phyloP scores from a whole-genome alignment of 2,329 filamentous ascomycete genomes.

The Onygena corvina region DNA sequence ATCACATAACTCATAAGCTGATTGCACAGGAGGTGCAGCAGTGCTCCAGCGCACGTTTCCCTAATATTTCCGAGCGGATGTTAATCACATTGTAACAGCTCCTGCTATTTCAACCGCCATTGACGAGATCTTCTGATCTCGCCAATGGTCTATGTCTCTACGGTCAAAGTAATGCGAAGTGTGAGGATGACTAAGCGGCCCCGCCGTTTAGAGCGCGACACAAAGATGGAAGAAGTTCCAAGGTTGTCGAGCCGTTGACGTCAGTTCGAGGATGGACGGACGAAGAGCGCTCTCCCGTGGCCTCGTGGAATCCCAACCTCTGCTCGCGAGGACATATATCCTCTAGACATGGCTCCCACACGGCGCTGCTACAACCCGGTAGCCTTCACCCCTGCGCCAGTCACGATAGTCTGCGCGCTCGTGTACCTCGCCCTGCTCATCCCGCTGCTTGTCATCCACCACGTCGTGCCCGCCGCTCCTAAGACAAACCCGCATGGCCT shows the following conservation, averaged over 20 bases:
- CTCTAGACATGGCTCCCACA: conserved; percentile 23
- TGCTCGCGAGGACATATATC: background rate
- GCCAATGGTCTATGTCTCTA: too few relatives aligned
- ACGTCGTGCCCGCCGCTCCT: conserved; percentile 59
- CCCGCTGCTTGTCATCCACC: conserved; percentile 60
- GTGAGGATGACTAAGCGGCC: background rate
- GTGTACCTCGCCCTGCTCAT: conserved; percentile 69
- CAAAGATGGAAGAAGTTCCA: conserved; percentile 1
- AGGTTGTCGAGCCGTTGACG: too few relatives aligned
- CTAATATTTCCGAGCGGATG: too few relatives aligned
- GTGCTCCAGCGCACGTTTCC: too few relatives aligned
- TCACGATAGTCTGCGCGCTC: conserved; percentile 64
- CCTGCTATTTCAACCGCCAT: too few relatives aligned
- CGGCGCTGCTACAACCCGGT: conserved; percentile 38
- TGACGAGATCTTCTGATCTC: too few relatives aligned
- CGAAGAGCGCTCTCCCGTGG: background rate
- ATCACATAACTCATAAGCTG: too few relatives aligned
- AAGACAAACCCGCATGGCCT: conserved; percentile 49
- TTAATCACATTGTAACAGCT: too few relatives aligned
- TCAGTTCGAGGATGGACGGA: conserved; percentile 1
- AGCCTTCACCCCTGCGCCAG: conserved; percentile 67
- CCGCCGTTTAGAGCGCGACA: background rate
- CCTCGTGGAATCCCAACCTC: background rate
- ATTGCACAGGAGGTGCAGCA: too few relatives aligned
- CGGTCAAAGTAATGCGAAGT: background rate